phyloP scores from a whole-genome alignment of 2,329 filamentous ascomycete genomes.

The Ascochyta rabiei region DNA sequence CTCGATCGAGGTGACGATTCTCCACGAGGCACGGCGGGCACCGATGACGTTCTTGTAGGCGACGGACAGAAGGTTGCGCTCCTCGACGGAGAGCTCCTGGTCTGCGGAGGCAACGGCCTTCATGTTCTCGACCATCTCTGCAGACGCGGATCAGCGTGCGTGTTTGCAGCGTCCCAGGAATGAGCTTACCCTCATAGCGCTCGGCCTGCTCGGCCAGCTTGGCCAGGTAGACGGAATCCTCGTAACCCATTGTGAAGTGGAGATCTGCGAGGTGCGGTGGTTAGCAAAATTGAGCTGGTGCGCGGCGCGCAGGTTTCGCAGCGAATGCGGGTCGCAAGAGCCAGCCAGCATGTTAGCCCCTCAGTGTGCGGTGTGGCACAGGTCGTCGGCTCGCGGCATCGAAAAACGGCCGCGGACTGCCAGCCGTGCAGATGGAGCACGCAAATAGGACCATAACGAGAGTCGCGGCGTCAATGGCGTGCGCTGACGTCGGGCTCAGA shows the following conservation, averaged over 20 bases:
- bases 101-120: constrained; percentile 91
- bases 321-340: constrained; percentile 17
- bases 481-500: constrained; percentile 25
- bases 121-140: constrained; percentile 99
- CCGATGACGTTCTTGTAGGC: constrained; percentile 99
- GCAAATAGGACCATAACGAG: neutral
- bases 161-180: constrained; percentile 4
- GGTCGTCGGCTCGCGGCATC: neutral
- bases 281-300: constrained; percentile 32
- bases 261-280: constrained; percentile 28
- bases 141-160: constrained; percentile 26
- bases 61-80: constrained; percentile 96
- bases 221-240: constrained; percentile 99
- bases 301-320: constrained; percentile 21
- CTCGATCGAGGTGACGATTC: constrained; percentile 98
- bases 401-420: neutral
- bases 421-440: neutral
- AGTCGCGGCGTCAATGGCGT: constrained; percentile 18
- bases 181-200: constrained; percentile 88
- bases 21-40: constrained; percentile 94
- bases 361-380: constrained; percentile 26
- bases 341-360: constrained; percentile 22
- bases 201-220: constrained; percentile 99
- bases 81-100: constrained; percentile 75
- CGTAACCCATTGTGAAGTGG: constrained; percentile 85